These are phyloP conservation scores for Nitzschia sp. DNA, from an alignment of 108 stramenopile genomes.

Conservation along the genomic window DNA sequence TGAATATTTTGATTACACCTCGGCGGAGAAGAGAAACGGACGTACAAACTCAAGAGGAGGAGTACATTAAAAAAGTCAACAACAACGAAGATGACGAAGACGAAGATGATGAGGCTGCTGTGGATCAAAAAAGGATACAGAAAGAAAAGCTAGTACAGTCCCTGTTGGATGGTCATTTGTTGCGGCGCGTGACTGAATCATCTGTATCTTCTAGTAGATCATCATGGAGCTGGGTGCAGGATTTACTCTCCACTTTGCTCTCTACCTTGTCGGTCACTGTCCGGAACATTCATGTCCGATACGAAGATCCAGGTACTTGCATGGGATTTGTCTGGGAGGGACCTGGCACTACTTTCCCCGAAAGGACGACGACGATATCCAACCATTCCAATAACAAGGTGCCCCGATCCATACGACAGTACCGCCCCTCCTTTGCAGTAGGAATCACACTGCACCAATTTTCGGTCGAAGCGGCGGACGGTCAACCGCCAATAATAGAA, in stretches of 20 bases:
- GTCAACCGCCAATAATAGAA: constrained; percentile 1
- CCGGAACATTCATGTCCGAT: constrained; percentile 72
- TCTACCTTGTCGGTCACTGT: constrained; percentile 62
- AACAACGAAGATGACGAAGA: not conserved
- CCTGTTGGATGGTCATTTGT: constrained; percentile 32
- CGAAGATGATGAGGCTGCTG: not conserved
- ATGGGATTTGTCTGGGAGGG: constrained; percentile 57
- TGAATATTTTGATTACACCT: constrained; percentile 67
- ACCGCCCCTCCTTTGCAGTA: constrained; percentile 63
- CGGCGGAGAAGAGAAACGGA: constrained; percentile 11
- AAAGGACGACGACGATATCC: not conserved
- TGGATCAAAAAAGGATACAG: constrained; percentile 9
- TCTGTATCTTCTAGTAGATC: constrained; percentile 17
- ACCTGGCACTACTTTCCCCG: not conserved
- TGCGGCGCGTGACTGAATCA: constrained; percentile 36
- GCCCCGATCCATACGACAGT: not conserved
- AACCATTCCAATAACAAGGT: no score
- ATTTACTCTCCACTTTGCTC: constrained; percentile 40
- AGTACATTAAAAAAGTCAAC: constrained; percentile 1
- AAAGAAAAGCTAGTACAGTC: constrained; percentile 38
- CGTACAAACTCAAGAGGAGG: no score
- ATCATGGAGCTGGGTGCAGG: constrained; percentile 37
- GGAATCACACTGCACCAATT: constrained; percentile 66
- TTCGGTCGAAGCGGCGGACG: constrained; percentile 36
- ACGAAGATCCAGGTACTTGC: constrained; percentile 72